Base-by-base conservation (phyloP, 2,329 filamentous ascomycete genomes). In the Cordyceps cicadae region DNA sequence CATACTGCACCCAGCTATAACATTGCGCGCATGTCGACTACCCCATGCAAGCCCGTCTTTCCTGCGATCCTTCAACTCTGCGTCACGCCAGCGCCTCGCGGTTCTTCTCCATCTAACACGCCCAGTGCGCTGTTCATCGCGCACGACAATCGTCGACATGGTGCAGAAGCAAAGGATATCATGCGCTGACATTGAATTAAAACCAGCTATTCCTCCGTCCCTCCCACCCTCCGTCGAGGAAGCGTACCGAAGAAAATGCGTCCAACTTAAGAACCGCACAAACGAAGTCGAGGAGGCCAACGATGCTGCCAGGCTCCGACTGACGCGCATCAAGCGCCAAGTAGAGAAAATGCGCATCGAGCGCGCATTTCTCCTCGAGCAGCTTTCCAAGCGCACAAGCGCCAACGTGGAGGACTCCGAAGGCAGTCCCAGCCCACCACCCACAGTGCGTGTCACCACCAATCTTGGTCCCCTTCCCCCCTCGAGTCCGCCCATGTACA, bases 191-290 rank as follows among this genome's bases (percentile, higher is more conserved):
- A 64, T 67, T 59, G 61, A 66, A 64, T 62, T 62, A 65, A 64
- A 67, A 69, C 71, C 69, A 72, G 76, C 77, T 63, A 77, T 83
- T 59, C 84, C 84, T 34, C 83, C 85, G 17, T 75, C 84, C 46
- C 79, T 88, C 4, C 91, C 93, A 21, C 93, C 94, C 17, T 96
- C 92, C 17, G 92, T 97, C 64, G 93, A 99, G 75, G 88, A 93
- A 72, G 92, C 93, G 55, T 99, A 97, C 76, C 92, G 94, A 69
- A 86, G 90, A 65, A 97, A 99, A 84, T 97, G 93, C 74, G 91
- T 97, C 71, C 89, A 95, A 68, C 84, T 99, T 24, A 95, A 95
- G 77, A 89, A 90, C 68, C 89, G 94, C 63, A 90, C 94, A 65
- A 89, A 87, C 72, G 92, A 97, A 72, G 90, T 97, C 68, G 92